These are phyloP conservation scores for Globisporangium perplexum DNA, from an alignment of 352 stramenopile genomes.

Conservation along the genomic window DNA sequence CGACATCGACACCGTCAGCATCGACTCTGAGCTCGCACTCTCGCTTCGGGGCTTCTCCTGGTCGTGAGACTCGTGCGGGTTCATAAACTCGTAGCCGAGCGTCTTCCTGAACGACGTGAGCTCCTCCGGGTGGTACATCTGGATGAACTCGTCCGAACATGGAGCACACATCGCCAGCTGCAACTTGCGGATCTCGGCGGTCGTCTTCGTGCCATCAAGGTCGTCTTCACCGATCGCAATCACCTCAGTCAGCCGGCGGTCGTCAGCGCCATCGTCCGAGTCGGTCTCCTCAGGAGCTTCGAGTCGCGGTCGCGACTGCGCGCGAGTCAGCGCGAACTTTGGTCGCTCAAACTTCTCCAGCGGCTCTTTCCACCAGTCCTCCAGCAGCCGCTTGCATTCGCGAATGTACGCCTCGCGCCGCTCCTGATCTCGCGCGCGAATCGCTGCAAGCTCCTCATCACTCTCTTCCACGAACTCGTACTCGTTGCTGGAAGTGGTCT, in stretches of 20 bases:
- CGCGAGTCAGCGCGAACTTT: constrained; percentile 17
- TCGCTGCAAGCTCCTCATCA: constrained; percentile 16
- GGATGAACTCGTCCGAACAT: constrained; percentile 69
- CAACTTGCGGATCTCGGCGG: constrained; percentile 7
- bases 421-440: constrained; percentile 26
- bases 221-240: constrained; percentile 6
- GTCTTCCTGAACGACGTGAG: constrained; percentile 84
- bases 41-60: constrained; percentile 45
- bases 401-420: constrained; percentile 71
- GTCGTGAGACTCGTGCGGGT: constrained; percentile 59
- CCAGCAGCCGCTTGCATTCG: constrained; percentile 67
- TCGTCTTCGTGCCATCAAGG: neutral
- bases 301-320: constrained; percentile 8
- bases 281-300: constrained; percentile 11
- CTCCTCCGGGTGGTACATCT: constrained; percentile 84
- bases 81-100: constrained; percentile 86
- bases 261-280: constrained; percentile 10
- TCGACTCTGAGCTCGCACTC: constrained; percentile 33
- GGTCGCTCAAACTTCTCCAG: constrained; percentile 66
- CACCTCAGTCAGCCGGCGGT: neutral
- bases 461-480: constrained; percentile 19
- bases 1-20: constrained; percentile 33
- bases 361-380: constrained; percentile 86
- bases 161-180: constrained; percentile 13
- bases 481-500: constrained; percentile 17